A percentile compares a stretch with the other conserved stretches of the same genome.
phyloP scores from a whole-genome alignment of 2,329 filamentous ascomycete species.

The Coleophoma eucalyptorum region DNA sequence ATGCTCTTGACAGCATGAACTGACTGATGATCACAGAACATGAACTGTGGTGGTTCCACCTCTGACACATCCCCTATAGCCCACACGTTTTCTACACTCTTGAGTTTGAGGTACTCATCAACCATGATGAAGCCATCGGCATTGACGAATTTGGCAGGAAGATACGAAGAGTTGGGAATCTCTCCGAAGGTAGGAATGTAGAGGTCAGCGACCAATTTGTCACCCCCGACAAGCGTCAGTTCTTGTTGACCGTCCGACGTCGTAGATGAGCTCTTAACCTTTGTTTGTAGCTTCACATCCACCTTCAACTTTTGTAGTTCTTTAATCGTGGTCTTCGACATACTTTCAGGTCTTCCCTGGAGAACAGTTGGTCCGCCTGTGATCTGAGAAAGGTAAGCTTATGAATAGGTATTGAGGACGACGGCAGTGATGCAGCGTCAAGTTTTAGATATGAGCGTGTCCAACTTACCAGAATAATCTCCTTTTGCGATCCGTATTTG shows the following conservation, averaged over 20 bases:
- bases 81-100: conserved; percentile 29
- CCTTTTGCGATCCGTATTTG: conserved; percentile 22
- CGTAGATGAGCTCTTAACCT: conserved; percentile 32
- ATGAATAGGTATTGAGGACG: background rate
- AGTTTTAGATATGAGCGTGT: too few species aligned
- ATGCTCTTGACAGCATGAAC: conserved; percentile 21
- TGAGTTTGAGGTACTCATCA: conserved; percentile 47
- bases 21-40: conserved; percentile 15
- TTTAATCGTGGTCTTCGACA: conserved; percentile 27
- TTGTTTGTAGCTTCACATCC: conserved; percentile 38
- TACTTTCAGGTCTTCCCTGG: conserved; percentile 13
- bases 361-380: conserved; percentile 27
- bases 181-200: conserved; percentile 55
- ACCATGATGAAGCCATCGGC: conserved; percentile 41
- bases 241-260: conserved; percentile 42
- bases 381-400: conserved; percentile 12
- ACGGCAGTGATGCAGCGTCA: too few species aligned
- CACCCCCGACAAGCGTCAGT: conserved; percentile 43
- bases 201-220: conserved; percentile 46
- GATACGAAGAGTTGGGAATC: conserved; percentile 50
- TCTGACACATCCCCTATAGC: conserved; percentile 23
- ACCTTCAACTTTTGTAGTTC: conserved; percentile 48
- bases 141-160: conserved; percentile 42
- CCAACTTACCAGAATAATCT: conserved; percentile 19
- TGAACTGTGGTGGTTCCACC: conserved; percentile 17